Base-by-base conservation (phyloP, 2,329 filamentous ascomycete species). In the Aureobasidium sp. region DNA sequence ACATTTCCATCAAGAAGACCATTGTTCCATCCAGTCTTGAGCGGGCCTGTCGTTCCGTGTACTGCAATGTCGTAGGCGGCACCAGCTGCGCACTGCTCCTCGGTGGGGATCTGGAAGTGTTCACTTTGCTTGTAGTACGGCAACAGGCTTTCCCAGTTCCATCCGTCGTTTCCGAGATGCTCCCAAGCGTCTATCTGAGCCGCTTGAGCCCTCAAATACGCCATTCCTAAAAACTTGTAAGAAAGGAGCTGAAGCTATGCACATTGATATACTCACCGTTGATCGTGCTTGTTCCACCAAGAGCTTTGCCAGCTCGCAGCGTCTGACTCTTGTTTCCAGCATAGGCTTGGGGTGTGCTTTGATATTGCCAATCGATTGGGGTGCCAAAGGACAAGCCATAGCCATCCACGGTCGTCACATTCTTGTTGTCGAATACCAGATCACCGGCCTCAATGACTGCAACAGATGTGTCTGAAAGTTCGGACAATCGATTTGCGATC, bases 401-500 rank as follows among this genome's bases (percentile, higher is more conserved):
- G 3, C 39, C 31, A 3, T 51, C 27, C 11, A 52, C 42, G 37
- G 17, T 9, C 4, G 42, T 20, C 15, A 62, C 51, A 15, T 58
- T 51, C 5, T 39, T 20, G 53, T 51, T 44, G 34, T 51, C 27
- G 15, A 41, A 44, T 5, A 62, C 61, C 31, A 39, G 22, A 44
- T 44, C 52, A 45, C 61, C 61, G 27, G 52, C 61, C 29, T 57
- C 61, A 27, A 58, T 51, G 44, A 58, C 36, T 12, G 52, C 61
- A 4, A 62, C 53, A 8, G 31, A 41, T 2, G 27, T 39, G 15
- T 36, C 25, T 45, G 95, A 82, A 73, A 94, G 93, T 75, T 90
- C 84, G 29, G 90, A 86, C 65, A 95, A 82, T 55, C 90, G 86
- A 60, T 87, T 86, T 59, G 89, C 90, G 69, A 94, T 83, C 64